Evolutionary conservation across 2,329 filamentous ascomycete genomes (phyloP).

Genomic region (Beauveria sp.): DNA sequence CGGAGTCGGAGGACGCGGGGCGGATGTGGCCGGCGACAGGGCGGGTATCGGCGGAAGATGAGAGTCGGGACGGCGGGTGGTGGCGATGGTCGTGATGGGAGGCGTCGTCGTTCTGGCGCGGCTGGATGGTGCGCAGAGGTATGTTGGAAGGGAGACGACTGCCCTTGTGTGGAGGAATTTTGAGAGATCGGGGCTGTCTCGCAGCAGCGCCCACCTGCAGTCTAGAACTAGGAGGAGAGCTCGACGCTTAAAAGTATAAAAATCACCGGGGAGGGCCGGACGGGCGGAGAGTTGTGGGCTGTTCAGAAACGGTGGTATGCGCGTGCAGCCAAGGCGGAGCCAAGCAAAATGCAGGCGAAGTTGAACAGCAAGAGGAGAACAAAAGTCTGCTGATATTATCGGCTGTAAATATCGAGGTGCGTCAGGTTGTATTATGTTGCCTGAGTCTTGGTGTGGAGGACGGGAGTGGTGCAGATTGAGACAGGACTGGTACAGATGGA

Average conservation of each 20-base stretch:
- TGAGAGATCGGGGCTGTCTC: constrained; percentile 69
- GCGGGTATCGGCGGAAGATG: constrained; percentile 38
- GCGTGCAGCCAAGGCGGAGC: not conserved
- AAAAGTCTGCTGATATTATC: constrained; percentile 3
- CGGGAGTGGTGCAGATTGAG: not conserved
- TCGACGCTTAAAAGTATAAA: constrained; percentile 4
- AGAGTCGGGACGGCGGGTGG: constrained; percentile 38
- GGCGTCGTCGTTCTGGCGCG: constrained; percentile 23
- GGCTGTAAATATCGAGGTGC: not conserved
- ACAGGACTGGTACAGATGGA: not conserved
- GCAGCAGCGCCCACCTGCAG: constrained; percentile 64
- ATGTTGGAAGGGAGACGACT: constrained; percentile 75
- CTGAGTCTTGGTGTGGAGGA: constrained; percentile 1
- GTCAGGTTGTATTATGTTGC: not conserved
- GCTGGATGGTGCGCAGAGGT: constrained; percentile 68
- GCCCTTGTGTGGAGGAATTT: constrained; percentile 69
- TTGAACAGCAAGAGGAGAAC: not conserved
- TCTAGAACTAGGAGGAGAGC: not conserved
- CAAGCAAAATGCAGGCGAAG: not conserved
- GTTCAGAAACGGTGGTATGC: not conserved
- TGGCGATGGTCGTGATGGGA: constrained; percentile 30
- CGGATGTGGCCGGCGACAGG: constrained; percentile 23
- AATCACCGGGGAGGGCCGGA: not conserved
- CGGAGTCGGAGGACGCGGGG: constrained; percentile 45
- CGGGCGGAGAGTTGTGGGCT: not conserved